These are phyloP conservation scores for Glycine latifolia DNA, from an alignment of 306 rosid species.

Conservation along the genomic window DNA sequence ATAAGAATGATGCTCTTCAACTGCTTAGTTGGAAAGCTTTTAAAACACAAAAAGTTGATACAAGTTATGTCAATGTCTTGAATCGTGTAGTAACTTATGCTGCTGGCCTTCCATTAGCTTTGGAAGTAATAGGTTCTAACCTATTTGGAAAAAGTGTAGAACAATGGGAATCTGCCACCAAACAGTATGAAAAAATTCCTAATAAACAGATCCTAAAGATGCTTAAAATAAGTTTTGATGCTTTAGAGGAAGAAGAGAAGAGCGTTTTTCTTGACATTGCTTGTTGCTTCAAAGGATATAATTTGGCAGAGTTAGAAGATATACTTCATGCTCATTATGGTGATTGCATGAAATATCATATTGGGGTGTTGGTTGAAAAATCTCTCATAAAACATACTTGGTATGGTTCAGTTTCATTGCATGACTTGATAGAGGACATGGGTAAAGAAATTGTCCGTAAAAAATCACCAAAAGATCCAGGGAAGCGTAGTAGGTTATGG, in stretches of 20 bases:
- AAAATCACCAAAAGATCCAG: background rate
- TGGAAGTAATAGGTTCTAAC: background rate
- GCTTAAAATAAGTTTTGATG: background rate
- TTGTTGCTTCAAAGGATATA: background rate
- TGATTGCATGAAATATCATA: background rate
- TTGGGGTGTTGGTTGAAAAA: background rate
- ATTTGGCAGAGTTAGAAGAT: background rate
- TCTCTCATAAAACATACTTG: background rate
- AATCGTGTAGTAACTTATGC: background rate
- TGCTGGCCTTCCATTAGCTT: background rate
- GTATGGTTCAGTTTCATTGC: background rate
- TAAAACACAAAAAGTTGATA: background rate
- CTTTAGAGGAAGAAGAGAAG: background rate
- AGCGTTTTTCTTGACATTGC: background rate
- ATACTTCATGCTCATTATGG: background rate
- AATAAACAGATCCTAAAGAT: background rate
- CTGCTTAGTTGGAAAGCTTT: background rate
- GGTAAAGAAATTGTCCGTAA: constrained; percentile 33
- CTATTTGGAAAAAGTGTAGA: background rate
- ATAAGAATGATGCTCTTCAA: background rate
- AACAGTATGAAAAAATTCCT: background rate
- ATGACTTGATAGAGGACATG: constrained; percentile 34
- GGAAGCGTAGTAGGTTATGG: constrained; percentile 32
- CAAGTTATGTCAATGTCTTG: background rate
- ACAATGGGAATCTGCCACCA: background rate